Evolutionary conservation across 768 basidiomycete genomes (phyloP), one percentile per base, ranked within the genome.

Genomic region (Amanita rubescens): DNA sequence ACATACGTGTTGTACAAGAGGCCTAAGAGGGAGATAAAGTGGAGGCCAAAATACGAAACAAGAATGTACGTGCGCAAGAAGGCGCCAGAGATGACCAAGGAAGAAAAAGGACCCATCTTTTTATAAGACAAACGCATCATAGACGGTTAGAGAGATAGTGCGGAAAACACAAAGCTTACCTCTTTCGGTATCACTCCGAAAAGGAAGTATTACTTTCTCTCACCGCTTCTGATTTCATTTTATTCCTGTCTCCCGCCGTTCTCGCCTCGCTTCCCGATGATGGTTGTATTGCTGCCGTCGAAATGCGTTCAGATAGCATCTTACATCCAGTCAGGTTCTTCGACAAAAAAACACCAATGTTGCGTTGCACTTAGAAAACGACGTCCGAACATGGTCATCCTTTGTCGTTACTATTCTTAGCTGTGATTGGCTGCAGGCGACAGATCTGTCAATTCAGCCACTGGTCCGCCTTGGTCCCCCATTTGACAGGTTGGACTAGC

Each of bases 401-500:
- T 51, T 51, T 51, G 51, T 51, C 37, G 6, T 35, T 43, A 2
- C 51, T 24, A 22, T 51, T 51, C 41, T 24, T 33, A 30, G 51
- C 38, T 17, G 5, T 34, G 50, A 42, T 50, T 25, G 25, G 38
- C 50, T 43, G 12, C 12, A 41, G n/a, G 3, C 3, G 33, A 35
- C 17, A 17, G 19, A 48, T 48, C 47, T 30, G 30, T 14, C 27
- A 27, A n/a, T 27, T 25, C 49, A 33, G 39, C 38, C 30, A 22
- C 41, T 27, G n/a, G 50, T n/a, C 22, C 27, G n/a, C 12, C 10
- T 30, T 42, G 41, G 19, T 35, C 33, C 19, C n/a, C 22, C 48
- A 49, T 33, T 50, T 39, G 49, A 50, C 50, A 51, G 50, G 27
- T 42, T 17, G 41, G 37, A 41, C 38, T 51, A 42, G 37, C 38